Conservation (phyloP, 345 rosid genomes). For the Hypericum perforatum region DNA sequence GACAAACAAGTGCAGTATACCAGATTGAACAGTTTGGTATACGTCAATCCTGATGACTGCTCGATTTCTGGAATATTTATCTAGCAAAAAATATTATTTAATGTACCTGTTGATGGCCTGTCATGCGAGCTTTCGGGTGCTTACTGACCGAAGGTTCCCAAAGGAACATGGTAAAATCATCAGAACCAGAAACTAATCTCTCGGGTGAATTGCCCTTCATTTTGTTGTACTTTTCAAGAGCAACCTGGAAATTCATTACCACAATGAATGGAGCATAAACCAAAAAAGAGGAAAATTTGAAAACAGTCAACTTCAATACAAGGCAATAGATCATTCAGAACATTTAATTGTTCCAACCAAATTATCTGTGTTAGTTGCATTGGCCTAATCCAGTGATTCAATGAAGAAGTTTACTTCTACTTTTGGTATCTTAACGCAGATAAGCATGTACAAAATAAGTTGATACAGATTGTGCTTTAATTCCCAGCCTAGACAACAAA, state of each 20-base stretch:
- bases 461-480: no score
- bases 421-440: no score
- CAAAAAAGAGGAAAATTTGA: no score
- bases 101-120: slow-evolving; percentile 84
- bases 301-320: no score
- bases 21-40: not conserved
- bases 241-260: slow-evolving; percentile 36
- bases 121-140: slow-evolving; percentile 68
- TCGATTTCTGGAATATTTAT: slow-evolving; percentile 3
- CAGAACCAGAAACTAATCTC: slow-evolving; percentile 92
- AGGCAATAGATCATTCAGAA: no score
- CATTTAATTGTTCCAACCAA: no score
- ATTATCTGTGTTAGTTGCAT: no score
- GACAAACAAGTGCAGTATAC: no score
- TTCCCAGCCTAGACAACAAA: no score
- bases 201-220: slow-evolving; percentile 74
- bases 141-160: slow-evolving; percentile 88
- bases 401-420: no score
- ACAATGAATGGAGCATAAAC: slow-evolving; percentile 3
- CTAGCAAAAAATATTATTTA: not conserved
- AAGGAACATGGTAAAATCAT: slow-evolving; percentile 90
- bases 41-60: not conserved
- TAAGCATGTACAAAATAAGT: no score
- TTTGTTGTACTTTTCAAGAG: slow-evolving; percentile 71
- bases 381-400: no score